phyloP scores from a whole-genome alignment of 306 rosid species.

The Cicer bijugum region DNA sequence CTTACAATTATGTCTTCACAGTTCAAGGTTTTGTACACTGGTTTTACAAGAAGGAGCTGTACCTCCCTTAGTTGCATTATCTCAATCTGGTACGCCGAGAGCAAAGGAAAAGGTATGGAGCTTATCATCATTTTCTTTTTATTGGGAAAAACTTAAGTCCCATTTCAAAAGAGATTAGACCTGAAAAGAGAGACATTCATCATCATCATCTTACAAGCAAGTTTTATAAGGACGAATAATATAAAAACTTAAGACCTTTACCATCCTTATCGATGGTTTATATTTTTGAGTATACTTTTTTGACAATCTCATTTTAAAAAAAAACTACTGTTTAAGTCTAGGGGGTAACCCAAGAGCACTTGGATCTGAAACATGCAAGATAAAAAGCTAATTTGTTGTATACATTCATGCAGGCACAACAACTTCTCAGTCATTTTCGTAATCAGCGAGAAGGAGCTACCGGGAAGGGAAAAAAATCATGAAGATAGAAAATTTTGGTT shows the following conservation, averaged over 20 bases:
- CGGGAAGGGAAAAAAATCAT: slow-evolving; percentile 63
- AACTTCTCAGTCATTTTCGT: slow-evolving; percentile 91
- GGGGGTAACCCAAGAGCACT: background rate
- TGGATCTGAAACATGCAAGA: slow-evolving; percentile 1
- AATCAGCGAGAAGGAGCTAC: slow-evolving; percentile 70
- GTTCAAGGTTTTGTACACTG: slow-evolving; percentile 77
- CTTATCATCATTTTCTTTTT: background rate
- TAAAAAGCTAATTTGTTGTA: slow-evolving; percentile 22
- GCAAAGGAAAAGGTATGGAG: slow-evolving; percentile 89
- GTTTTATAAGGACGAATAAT: too few relatives aligned
- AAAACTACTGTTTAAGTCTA: background rate
- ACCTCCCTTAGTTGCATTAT: slow-evolving; percentile 89
- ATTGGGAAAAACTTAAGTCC: too few relatives aligned
- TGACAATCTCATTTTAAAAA: background rate
- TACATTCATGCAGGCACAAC: slow-evolving; percentile 76
- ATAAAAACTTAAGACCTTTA: too few relatives aligned
- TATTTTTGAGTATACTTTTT: background rate
- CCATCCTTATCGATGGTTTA: too few relatives aligned
- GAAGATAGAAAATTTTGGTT: slow-evolving; percentile 50
- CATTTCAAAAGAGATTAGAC: too few relatives aligned
- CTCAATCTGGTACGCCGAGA: slow-evolving; percentile 89
- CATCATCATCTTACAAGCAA: too few relatives aligned
- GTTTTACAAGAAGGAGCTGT: slow-evolving; percentile 99
- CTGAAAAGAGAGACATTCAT: too few relatives aligned
- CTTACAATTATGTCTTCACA: slow-evolving; percentile 91